These are phyloP conservation scores for Naganishia cerealis DNA, from an alignment of 1,284 basidiomycete species.

Conservation along the genomic window DNA sequence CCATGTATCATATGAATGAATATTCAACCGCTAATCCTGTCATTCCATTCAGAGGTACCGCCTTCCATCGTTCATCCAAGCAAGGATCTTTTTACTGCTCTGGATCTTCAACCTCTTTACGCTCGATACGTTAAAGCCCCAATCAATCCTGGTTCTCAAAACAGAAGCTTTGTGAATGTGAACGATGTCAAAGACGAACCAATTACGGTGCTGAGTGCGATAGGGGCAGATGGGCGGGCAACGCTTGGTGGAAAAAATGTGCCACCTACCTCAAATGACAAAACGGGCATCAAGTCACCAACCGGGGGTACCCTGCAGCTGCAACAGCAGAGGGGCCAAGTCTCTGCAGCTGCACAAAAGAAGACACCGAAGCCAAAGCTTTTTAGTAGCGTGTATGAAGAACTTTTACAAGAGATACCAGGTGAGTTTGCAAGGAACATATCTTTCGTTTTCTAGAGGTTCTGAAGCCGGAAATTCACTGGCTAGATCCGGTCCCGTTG, in stretches of 20 bases:
- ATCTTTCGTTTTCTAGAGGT: background rate
- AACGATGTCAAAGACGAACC: slow-evolving; percentile 16
- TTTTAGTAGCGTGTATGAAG: slow-evolving; percentile 24
- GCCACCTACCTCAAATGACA: background rate
- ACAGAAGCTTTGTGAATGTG: background rate
- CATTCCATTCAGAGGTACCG: slow-evolving; percentile 4
- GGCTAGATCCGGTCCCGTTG: slow-evolving; percentile 18
- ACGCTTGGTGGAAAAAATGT: slow-evolving; percentile 7
- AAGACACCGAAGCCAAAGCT: slow-evolving; percentile 21
- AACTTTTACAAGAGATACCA: slow-evolving; percentile 21
- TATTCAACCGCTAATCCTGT: background rate
- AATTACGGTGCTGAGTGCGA: background rate
- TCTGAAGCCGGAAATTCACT: background rate
- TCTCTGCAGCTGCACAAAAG: background rate
- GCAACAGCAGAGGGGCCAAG: slow-evolving; percentile 1
- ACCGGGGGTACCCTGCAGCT: background rate
- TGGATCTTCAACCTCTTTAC: slow-evolving; percentile 25
- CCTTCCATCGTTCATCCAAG: slow-evolving; percentile 10
- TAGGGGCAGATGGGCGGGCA: slow-evolving; percentile 2
- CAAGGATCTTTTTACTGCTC: slow-evolving; percentile 25
- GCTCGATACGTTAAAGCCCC: slow-evolving; percentile 20
- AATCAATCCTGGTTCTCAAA: slow-evolving; percentile 8
- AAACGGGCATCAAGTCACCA: background rate
- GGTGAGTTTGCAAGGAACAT: background rate
- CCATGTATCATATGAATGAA: background rate